Conservation (phyloP, 805 yeast species). For the Kazachstania bromeliacearum region DNA sequence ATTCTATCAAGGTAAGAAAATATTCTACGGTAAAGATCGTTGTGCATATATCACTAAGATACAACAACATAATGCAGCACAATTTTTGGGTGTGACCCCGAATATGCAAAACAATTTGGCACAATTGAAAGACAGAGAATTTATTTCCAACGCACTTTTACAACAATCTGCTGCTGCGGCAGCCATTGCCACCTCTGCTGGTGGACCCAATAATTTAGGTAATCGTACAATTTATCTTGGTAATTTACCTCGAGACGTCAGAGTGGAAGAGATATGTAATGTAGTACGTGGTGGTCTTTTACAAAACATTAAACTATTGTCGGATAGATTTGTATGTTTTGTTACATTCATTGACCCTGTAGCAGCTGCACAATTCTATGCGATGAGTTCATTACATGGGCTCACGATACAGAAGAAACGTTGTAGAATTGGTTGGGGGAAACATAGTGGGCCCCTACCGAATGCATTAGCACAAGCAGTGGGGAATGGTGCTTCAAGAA, state of each 20-base stretch:
- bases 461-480: conserved; percentile 84
- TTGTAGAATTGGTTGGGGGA: conserved; percentile 96
- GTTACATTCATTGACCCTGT: conserved; percentile 93
- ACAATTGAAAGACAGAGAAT: conserved; percentile 53
- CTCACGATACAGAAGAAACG: conserved; percentile 75
- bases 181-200: conserved; percentile 91
- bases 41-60: conserved; percentile 91
- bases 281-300: conserved; percentile 91
- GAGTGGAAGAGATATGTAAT: conserved; percentile 89
- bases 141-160: conserved; percentile 62
- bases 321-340: conserved; percentile 86
- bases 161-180: conserved; percentile 97
- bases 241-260: conserved; percentile 77
- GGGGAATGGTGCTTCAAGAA: conserved; percentile 87
- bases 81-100: conserved; percentile 83
- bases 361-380: conserved; percentile 95
- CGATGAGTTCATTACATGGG: conserved; percentile 86
- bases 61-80: conserved; percentile 95
- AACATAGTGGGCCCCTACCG: conserved; percentile 86
- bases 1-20: conserved; percentile 66
- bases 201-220: conserved; percentile 86
- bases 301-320: conserved; percentile 69
- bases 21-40: conserved; percentile 89
- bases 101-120: conserved; percentile 68
- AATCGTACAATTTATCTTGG: conserved; percentile 91